phyloP scores from a whole-genome alignment of 106 monocot genomes.

The Allium sativum region DNA sequence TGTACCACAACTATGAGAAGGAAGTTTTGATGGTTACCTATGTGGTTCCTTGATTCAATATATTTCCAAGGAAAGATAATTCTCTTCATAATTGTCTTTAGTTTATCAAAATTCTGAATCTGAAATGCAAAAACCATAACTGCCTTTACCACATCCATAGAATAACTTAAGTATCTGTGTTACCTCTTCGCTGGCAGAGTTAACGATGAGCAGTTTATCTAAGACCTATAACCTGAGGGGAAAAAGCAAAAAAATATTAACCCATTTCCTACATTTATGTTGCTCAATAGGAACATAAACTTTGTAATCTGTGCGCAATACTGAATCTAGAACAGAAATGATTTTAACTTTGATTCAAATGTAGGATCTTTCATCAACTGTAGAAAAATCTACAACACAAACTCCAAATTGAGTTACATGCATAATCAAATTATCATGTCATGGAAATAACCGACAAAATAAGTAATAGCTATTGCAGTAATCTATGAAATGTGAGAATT shows the following conservation, averaged over 20 bases:
- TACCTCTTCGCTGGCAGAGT: constrained; percentile 75
- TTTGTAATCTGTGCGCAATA: background rate
- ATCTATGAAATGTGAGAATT: background rate
- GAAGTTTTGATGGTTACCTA: constrained; percentile 45
- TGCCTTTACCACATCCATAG: background rate
- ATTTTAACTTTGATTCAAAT: constrained; percentile 6
- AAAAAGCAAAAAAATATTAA: constrained; percentile 3
- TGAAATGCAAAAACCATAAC: constrained; percentile 18
- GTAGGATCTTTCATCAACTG: constrained; percentile 11
- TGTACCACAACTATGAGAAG: too few relatives aligned
- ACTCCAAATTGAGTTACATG: background rate
- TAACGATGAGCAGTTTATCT: constrained; percentile 53
- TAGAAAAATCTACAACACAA: constrained; percentile 5
- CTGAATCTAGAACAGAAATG: constrained; percentile 6
- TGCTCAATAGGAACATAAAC: background rate
- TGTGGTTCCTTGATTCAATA: constrained; percentile 80
- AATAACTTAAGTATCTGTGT: background rate
- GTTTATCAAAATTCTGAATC: constrained; percentile 70
- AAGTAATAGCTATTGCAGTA: too few relatives aligned
- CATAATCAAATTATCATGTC: background rate
- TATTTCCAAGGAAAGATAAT: constrained; percentile 78
- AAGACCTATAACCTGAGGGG: constrained; percentile 56
- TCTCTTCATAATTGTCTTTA: constrained; percentile 91
- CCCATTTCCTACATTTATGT: background rate
- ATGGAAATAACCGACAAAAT: too few relatives aligned